Percentiles rank a stretch among this genome's conserved stretches.
These are phyloP conservation scores for Chrysoporthe cubensis DNA, from an alignment of 2,329 filamentous ascomycete species.

Conservation along the genomic window DNA sequence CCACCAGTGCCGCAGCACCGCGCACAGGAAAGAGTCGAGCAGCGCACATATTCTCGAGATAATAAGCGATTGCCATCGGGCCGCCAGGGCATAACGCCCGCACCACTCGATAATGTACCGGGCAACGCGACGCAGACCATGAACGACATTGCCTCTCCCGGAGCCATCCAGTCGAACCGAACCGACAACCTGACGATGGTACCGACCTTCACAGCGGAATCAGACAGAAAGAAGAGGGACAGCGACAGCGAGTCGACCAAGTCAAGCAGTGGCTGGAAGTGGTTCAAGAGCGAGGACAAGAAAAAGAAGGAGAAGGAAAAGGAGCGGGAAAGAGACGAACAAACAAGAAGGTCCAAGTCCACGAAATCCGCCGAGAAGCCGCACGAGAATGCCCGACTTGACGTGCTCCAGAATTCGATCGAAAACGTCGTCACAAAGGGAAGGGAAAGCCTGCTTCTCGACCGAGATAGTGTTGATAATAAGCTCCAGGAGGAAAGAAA, in stretches of 20 bases:
- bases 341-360: slow-evolving; percentile 69
- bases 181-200: slow-evolving; percentile 83
- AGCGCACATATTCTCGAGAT: slow-evolving; percentile 39
- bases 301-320: slow-evolving; percentile 71
- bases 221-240: slow-evolving; percentile 76
- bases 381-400: slow-evolving; percentile 81
- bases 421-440: slow-evolving; percentile 68
- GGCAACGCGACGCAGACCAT: slow-evolving; percentile 51
- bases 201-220: slow-evolving; percentile 65
- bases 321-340: slow-evolving; percentile 64
- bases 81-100: slow-evolving; percentile 29
- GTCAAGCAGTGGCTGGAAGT: slow-evolving; percentile 81
- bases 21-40: slow-evolving; percentile 30
- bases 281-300: slow-evolving; percentile 80
- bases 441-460: slow-evolving; percentile 82
- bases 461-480: slow-evolving; percentile 72
- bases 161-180: slow-evolving; percentile 66
- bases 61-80: slow-evolving; percentile 35
- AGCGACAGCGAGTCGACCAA: slow-evolving; percentile 69
- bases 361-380: slow-evolving; percentile 59
- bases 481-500: slow-evolving; percentile 81
- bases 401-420: slow-evolving; percentile 85
- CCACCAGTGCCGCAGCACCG: slow-evolving; percentile 27
- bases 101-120: slow-evolving; percentile 38
- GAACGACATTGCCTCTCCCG: slow-evolving; percentile 68